Conservation (phyloP, 768 basidiomycete species). For the Asterophora lycoperdoides region DNA sequence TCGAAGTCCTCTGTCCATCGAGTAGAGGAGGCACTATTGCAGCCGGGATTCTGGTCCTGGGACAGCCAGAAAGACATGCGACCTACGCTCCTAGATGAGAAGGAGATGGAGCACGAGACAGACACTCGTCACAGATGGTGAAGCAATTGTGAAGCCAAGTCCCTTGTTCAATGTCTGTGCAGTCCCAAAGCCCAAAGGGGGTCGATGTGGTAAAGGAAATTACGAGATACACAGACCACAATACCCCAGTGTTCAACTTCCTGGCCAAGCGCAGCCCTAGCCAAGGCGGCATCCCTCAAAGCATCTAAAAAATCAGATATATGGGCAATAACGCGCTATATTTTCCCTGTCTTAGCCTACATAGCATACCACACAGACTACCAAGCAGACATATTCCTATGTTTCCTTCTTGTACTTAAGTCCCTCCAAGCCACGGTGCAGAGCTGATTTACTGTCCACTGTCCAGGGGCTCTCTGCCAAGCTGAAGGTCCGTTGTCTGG, state of each 20-base stretch:
- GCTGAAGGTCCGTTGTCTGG: constrained; percentile 4
- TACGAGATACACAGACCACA: not conserved
- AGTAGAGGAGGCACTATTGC: constrained; percentile 6
- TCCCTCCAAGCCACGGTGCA: not conserved
- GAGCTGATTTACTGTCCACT: not conserved
- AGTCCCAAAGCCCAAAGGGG: constrained; percentile 9
- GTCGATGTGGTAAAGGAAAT: constrained; percentile 9
- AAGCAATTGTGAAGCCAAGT: not conserved
- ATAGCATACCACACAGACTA: too few species aligned
- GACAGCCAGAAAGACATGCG: constrained; percentile 18
- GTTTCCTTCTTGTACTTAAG: too few species aligned
- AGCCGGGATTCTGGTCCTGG: constrained; percentile 6
- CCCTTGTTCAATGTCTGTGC: too few species aligned
- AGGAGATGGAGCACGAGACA: not conserved
- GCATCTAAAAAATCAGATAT: too few species aligned
- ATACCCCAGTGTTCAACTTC: not conserved
- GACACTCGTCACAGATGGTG: not conserved
- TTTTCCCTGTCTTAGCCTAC: too few species aligned
- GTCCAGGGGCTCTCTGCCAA: not conserved
- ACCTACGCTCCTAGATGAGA: not conserved
- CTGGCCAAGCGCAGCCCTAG: too few species aligned
- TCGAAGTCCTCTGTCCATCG: constrained; percentile 18
- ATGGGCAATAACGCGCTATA: too few species aligned
- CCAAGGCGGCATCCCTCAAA: too few species aligned
- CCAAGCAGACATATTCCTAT: too few species aligned